Percentiles rank a stretch among this genome's conserved stretches.
phyloP scores from a whole-genome alignment of 1,139 yeast species.

The Diutina sp. region DNA sequence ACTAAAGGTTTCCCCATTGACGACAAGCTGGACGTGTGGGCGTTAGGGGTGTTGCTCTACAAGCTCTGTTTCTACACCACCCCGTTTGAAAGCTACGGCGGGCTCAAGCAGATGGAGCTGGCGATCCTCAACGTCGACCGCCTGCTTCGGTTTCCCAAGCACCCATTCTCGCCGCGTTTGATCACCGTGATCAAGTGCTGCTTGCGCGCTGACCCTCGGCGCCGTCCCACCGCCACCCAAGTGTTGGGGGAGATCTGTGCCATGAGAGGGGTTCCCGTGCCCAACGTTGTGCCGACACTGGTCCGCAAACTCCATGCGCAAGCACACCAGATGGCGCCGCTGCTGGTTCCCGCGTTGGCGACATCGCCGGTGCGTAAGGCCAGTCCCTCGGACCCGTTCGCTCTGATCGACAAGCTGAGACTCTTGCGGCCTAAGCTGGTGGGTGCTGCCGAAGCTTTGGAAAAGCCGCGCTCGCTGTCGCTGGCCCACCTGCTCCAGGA shows the following conservation, averaged over 20 bases:
- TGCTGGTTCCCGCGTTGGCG: neutral
- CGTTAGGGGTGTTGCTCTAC: conserved; percentile 81
- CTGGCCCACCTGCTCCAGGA: conserved; percentile 16
- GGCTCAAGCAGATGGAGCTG: conserved; percentile 27
- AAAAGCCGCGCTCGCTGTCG: neutral
- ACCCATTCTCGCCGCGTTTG: conserved; percentile 27
- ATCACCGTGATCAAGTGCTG: conserved; percentile 50
- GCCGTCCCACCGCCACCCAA: conserved; percentile 63
- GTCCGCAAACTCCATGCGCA: conserved; percentile 7
- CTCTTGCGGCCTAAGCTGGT: conserved; percentile 7
- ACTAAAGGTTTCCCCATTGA: conserved; percentile 78
- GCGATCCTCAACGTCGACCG: conserved; percentile 22
- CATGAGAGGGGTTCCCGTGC: conserved; percentile 39
- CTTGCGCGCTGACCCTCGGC: conserved; percentile 54
- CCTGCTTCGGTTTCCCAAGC: conserved; percentile 22
- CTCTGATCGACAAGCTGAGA: conserved; percentile 19
- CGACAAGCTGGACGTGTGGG: conserved; percentile 96
- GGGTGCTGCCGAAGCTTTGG: neutral
- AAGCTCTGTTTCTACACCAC: conserved; percentile 89
- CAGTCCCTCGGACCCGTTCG: conserved; percentile 9
- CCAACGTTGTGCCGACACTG: conserved; percentile 32
- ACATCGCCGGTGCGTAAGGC: neutral
- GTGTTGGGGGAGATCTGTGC: conserved; percentile 57
- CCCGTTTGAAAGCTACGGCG: conserved; percentile 58
- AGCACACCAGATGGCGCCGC: neutral